Percentiles rank a stretch among this genome's conserved stretches.
These are phyloP conservation scores for Rubus parviflorus DNA, from an alignment of 306 rosid species.

Conservation along the genomic window DNA sequence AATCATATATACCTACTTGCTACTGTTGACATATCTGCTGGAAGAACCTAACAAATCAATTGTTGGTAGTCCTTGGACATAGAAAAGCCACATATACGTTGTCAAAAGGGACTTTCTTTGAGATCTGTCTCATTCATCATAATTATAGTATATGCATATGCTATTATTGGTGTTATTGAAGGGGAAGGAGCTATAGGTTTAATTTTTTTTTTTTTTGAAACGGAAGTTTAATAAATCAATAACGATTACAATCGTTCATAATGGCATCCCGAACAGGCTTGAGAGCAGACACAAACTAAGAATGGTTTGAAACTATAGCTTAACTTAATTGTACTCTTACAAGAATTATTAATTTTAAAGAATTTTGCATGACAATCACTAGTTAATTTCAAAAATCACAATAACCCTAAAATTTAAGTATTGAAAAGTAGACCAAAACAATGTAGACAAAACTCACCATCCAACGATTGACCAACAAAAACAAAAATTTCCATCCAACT, in stretches of 20 bases:
- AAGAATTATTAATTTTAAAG: neutral
- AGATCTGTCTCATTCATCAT: neutral
- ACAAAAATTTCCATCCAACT: neutral
- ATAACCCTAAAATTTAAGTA: too few relatives aligned
- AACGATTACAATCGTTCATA: too few relatives aligned
- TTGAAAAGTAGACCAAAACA: too few relatives aligned
- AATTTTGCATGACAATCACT: neutral
- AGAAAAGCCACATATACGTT: constrained; percentile 47
- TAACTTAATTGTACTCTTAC: neutral
- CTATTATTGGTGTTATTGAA: neutral
- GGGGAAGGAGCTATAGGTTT: neutral
- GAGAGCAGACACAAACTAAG: too few relatives aligned
- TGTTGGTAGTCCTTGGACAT: constrained; percentile 30
- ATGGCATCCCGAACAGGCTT: too few relatives aligned
- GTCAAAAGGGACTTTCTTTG: neutral
- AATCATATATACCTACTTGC: constrained; percentile 6
- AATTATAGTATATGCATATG: too few relatives aligned
- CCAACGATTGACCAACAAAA: neutral
- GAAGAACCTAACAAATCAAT: constrained; percentile 32
- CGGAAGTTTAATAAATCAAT: too few relatives aligned
- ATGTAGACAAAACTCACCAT: neutral
- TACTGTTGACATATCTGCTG: neutral
- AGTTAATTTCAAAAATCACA: too few relatives aligned
- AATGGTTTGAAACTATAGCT: too few relatives aligned
- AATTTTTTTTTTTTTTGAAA: neutral